phyloP scores from a whole-genome alignment of 2,329 filamentous ascomycete species.

The Clathrospora elynae region DNA sequence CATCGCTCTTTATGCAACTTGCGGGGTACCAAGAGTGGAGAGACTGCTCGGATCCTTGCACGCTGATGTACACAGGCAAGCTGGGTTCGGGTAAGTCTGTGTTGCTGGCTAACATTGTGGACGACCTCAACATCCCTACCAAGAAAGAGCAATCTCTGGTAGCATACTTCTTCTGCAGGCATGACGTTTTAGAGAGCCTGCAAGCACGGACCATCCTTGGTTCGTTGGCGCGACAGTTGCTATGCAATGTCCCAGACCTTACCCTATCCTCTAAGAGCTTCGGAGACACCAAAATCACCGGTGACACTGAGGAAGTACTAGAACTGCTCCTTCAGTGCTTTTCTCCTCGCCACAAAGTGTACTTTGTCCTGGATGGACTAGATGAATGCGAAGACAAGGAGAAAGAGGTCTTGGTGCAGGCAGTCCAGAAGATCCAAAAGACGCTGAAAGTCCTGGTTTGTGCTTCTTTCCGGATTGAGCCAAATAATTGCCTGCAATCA shows the following conservation, averaged over 20 bases:
- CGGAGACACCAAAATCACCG: slow-evolving; percentile 1
- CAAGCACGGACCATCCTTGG: slow-evolving; percentile 32
- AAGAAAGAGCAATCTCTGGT: slow-evolving; percentile 8
- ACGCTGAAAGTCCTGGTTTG: slow-evolving; percentile 28
- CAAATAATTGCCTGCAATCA: slow-evolving; percentile 10
- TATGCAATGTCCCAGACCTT: slow-evolving; percentile 33
- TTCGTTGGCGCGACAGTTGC: slow-evolving; percentile 45
- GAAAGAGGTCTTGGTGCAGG: slow-evolving; percentile 18
- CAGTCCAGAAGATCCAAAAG: slow-evolving; percentile 29
- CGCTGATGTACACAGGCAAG: slow-evolving; percentile 49
- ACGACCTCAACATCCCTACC: slow-evolving; percentile 24
- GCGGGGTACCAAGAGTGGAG: slow-evolving; percentile 40
- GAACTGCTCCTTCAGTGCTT: slow-evolving; percentile 26
- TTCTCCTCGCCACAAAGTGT: slow-evolving; percentile 24
- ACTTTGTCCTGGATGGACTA: slow-evolving; percentile 45
- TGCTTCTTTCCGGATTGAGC: slow-evolving; percentile 30
- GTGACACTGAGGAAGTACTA: slow-evolving; percentile 24
- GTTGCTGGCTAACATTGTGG: slow-evolving; percentile 52
- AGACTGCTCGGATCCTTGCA: slow-evolving; percentile 23
- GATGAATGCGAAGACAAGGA: slow-evolving; percentile 38
- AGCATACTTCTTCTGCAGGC: slow-evolving; percentile 37
- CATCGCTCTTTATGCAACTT: slow-evolving; percentile 29
- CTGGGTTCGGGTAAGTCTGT: slow-evolving; percentile 56
- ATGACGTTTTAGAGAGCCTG: slow-evolving; percentile 31
- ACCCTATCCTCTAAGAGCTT: slow-evolving; percentile 6